Evolutionary conservation across 2,329 filamentous ascomycete genomes (phyloP), one percentile per base, ranked within the genome.

Genomic region (Ophiosphaerella korrae): DNA sequence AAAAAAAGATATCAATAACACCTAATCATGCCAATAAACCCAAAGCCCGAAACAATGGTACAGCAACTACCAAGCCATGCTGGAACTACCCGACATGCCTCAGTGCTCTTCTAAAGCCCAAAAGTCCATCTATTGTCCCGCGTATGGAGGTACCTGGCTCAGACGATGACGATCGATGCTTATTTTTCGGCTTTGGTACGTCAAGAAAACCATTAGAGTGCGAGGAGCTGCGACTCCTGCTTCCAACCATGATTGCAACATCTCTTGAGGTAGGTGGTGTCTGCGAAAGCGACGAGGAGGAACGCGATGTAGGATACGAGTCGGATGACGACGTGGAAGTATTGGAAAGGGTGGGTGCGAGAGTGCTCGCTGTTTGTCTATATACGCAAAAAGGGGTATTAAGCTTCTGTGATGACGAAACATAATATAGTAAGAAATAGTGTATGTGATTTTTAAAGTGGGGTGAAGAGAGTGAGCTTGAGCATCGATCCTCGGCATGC

Each of bases 351-450:
- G 34, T 47, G 35, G 32, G 40, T 35, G 32, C 21, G 36, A 42
- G 34, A n/a, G 32, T 23, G 39, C 32, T 18, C 51, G 45, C 13
- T 41, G 41, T 41, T 37, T 46, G 51, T 48, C 38, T 33, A 45
- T 47, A 41, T 52, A 37, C 45, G 38, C 39, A 29, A 41, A 42
- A 51, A 46, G 40, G 53, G 50, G 51, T 58, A 63, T 64, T 61
- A 64, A 63, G 52, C 42, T 51, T 45, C 48, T 53, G 48, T 42
- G 50, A 45, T 45, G 34, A 26, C 29, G 24, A 29, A 38, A 12
- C 24, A 14, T 45, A 38, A 37, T 9, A 42, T 13, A 23, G 24
- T n/a, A 35, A 33, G 24, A 32, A 39, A 13, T 21, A 11, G 14
- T 6, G 34, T 39, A 11, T 3, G 24, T 7, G 35, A 14, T 14